Conservation (phyloP, 2,329 filamentous ascomycete species). For the Bipolaris sorokiniana region DNA sequence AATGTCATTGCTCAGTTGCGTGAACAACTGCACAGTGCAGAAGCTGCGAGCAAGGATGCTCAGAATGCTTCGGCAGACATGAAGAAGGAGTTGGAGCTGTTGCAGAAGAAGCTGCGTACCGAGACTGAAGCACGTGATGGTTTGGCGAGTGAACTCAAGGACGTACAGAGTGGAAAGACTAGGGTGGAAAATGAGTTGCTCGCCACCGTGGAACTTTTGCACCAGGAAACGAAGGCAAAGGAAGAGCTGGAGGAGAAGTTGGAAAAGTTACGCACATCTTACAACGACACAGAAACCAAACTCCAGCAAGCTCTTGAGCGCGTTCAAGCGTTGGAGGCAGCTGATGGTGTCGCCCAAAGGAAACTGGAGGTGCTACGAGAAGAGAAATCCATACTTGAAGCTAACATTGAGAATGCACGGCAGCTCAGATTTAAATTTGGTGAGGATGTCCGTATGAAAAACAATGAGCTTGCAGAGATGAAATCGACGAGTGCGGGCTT, state of each 20-base stretch:
- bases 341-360: constrained; percentile 22
- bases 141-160: constrained; percentile 33
- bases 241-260: constrained; percentile 30
- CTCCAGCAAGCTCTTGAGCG: constrained; percentile 30
- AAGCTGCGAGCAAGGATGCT: constrained; percentile 25
- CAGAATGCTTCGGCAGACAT: constrained; percentile 33
- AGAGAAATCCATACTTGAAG: constrained; percentile 28
- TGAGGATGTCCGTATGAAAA: constrained; percentile 27
- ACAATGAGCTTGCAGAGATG: constrained; percentile 32
- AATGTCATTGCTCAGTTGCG: constrained; percentile 33
- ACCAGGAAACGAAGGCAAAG: constrained; percentile 21
- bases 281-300: constrained; percentile 24
- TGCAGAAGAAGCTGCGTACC: constrained; percentile 22
- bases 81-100: constrained; percentile 21
- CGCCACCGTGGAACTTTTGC: constrained; percentile 17
- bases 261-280: constrained; percentile 23
- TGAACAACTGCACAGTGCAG: constrained; percentile 31
- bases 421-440: constrained; percentile 28
- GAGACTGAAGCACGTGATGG: constrained; percentile 22
- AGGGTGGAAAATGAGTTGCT: constrained; percentile 31
- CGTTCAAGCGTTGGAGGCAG: constrained; percentile 27
- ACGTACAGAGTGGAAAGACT: constrained; percentile 21
- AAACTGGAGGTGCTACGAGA: constrained; percentile 29
- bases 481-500: constrained; percentile 29
- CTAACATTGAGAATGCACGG: constrained; percentile 27